A percentile compares a stretch with the other conserved stretches of the same genome.
phyloP scores from a whole-genome alignment of 2,329 filamentous ascomycete genomes.

The Penicillium crustosum region DNA sequence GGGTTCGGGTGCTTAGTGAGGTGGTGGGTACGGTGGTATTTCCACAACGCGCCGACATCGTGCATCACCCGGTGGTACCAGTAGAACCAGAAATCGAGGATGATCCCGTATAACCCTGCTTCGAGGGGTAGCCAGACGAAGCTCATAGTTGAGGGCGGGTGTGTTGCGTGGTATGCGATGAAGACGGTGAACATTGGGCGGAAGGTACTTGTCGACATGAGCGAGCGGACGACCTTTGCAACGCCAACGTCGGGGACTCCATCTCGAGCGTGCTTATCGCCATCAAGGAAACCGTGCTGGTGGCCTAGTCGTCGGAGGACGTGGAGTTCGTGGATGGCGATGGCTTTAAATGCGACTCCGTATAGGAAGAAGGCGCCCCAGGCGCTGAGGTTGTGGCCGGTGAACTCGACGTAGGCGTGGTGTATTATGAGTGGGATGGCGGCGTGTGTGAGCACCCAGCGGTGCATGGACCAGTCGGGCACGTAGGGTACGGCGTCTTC shows the following conservation, averaged over 20 bases:
- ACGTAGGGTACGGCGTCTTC: too few relatives aligned
- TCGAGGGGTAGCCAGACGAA: conserved; percentile 26
- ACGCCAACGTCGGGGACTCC: conserved; percentile 29
- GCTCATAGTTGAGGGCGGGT: conserved; percentile 20
- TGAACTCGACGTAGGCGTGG: too few relatives aligned
- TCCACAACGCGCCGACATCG: conserved; percentile 10
- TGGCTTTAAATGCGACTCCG: conserved; percentile 24
- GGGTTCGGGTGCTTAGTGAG: too few relatives aligned
- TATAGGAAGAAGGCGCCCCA: conserved; percentile 8
- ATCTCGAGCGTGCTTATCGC: conserved; percentile 29
- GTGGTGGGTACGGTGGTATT: too few relatives aligned
- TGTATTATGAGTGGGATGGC: too few relatives aligned
- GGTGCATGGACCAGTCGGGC: too few relatives aligned
- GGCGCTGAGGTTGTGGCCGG: too few relatives aligned
- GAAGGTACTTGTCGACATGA: conserved; percentile 24
- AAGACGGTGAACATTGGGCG: conserved; percentile 26
- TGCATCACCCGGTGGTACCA: conserved; percentile 32
- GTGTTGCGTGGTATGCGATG: conserved; percentile 20
- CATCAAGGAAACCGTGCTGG: conserved; percentile 26
- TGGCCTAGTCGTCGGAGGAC: conserved; percentile 27
- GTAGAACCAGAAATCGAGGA: conserved; percentile 33
- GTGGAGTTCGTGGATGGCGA: conserved; percentile 28
- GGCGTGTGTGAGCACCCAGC: too few relatives aligned
- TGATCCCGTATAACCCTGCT: conserved; percentile 25
- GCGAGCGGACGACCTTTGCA: conserved; percentile 25